These are phyloP conservation scores for Gossypium laxum DNA, from an alignment of 441 rosid genomes.

Conservation along the genomic window DNA sequence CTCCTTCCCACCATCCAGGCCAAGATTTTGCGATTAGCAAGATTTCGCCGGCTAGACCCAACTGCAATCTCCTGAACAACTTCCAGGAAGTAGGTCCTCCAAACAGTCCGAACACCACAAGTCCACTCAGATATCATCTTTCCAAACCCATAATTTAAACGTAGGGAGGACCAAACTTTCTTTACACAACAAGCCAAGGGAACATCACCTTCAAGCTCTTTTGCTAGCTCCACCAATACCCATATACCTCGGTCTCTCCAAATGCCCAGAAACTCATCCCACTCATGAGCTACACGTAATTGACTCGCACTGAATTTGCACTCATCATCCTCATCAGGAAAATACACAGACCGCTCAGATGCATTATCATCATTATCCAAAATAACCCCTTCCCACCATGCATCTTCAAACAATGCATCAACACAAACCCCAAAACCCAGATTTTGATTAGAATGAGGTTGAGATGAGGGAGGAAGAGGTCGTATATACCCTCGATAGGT, in stretches of 20 bases:
- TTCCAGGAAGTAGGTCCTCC: conserved; percentile 29
- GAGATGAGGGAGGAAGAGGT: conserved; percentile 18
- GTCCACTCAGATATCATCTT: conserved; percentile 40
- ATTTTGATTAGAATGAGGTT: conserved; percentile 13
- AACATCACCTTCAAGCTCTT: conserved; percentile 22
- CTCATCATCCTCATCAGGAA: conserved; percentile 36
- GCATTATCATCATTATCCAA: conserved; percentile 28
- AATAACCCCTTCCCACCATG: conserved; percentile 44
- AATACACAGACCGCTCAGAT: conserved; percentile 29
- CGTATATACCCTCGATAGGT: conserved; percentile 34
- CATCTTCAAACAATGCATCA: conserved; percentile 34
- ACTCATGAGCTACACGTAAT: conserved; percentile 23
- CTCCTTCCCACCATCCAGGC: conserved; percentile 16
- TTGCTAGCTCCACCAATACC: conserved; percentile 29
- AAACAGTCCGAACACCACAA: conserved; percentile 24
- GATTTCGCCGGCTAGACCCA: conserved; percentile 15
- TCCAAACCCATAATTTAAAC: conserved; percentile 27
- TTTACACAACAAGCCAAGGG: conserved; percentile 24
- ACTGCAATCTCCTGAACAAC: conserved; percentile 22
- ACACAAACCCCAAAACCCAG: conserved; percentile 33
- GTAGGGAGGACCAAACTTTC: conserved; percentile 30
- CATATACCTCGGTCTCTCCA: conserved; percentile 33
- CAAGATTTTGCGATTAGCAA: conserved; percentile 14
- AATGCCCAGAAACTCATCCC: conserved; percentile 33
- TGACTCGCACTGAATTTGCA: conserved; percentile 21